A percentile compares a stretch with the other conserved stretches of the same genome.
Conservation (phyloP, 2,329 filamentous ascomycete genomes). For the Pseudofabraea citricarpa region DNA sequence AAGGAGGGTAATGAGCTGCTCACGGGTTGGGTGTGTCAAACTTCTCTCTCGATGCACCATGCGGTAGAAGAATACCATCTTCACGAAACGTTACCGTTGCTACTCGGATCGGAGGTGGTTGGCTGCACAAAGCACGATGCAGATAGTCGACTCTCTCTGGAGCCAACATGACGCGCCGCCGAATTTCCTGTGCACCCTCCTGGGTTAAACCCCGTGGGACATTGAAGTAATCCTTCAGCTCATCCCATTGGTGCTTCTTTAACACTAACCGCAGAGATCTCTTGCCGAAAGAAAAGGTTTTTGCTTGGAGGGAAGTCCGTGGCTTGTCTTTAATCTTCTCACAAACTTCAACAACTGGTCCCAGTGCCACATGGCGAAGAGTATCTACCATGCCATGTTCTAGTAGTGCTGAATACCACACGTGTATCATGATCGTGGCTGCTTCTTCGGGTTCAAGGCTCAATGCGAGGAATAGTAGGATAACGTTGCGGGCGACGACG, state of each 20-base stretch:
- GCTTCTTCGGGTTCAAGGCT: constrained; percentile 2
- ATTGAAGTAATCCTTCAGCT: not conserved
- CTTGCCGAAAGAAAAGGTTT: not conserved
- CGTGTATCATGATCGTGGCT: not conserved
- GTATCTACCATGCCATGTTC: not conserved
- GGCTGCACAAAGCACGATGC: not conserved
- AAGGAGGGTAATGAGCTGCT: not conserved
- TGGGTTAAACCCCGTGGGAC: not conserved
- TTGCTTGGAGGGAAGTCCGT: not conserved
- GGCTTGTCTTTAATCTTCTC: constrained; percentile 1
- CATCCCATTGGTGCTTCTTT: not conserved
- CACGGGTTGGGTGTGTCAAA: not conserved
- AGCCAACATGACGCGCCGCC: not conserved
- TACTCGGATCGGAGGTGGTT: not conserved
- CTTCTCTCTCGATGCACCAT: not conserved
- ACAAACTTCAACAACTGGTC: not conserved
- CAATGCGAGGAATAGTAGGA: constrained; percentile 8
- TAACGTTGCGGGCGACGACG: constrained; percentile 9
- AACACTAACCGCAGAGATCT: not conserved
- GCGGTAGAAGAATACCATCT: not conserved
- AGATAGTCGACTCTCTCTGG: not conserved
- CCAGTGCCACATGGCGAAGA: not conserved
- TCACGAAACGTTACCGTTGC: not conserved
- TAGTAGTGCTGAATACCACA: constrained; percentile 1
- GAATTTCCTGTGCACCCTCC: not conserved